phyloP scores from a whole-genome alignment of 2,329 filamentous ascomycete species.

The Fonsecaea monophora region DNA sequence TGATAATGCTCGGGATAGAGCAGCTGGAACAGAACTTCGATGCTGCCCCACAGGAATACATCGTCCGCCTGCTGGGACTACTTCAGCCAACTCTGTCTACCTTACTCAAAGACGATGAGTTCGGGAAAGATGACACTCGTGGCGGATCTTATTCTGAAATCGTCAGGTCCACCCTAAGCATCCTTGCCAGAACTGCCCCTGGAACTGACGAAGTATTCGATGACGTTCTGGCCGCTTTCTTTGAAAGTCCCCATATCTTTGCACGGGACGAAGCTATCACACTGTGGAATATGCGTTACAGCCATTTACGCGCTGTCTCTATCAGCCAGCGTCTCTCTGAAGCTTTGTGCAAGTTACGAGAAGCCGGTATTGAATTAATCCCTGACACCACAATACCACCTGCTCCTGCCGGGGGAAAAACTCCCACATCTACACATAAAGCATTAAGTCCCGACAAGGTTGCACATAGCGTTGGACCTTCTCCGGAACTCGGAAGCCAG shows the following conservation, averaged over 20 bases:
- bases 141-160: neutral
- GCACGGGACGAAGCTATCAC: slow-evolving; percentile 60
- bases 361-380: slow-evolving; percentile 1
- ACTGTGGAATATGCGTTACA: slow-evolving; percentile 76
- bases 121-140: neutral
- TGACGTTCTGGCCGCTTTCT: slow-evolving; percentile 58
- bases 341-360: slow-evolving; percentile 55
- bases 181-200: neutral
- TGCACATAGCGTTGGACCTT: slow-evolving; percentile 8
- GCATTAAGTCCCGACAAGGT: neutral
- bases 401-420: neutral
- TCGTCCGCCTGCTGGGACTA: neutral
- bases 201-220: slow-evolving; percentile 60
- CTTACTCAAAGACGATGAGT: slow-evolving; percentile 46
- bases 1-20: neutral
- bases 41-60: neutral
- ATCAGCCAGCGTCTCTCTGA: slow-evolving; percentile 71
- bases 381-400: neutral
- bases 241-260: slow-evolving; percentile 59
- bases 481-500: slow-evolving; percentile 29
- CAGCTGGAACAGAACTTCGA: neutral
- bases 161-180: neutral
- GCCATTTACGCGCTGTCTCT: slow-evolving; percentile 62
- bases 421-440: slow-evolving; percentile 5
- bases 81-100: slow-evolving; percentile 39